Evolutionary conservation across 2,329 filamentous ascomycete genomes (phyloP), one percentile per base, ranked within the genome.

Genomic region (Xylaria sp.): DNA sequence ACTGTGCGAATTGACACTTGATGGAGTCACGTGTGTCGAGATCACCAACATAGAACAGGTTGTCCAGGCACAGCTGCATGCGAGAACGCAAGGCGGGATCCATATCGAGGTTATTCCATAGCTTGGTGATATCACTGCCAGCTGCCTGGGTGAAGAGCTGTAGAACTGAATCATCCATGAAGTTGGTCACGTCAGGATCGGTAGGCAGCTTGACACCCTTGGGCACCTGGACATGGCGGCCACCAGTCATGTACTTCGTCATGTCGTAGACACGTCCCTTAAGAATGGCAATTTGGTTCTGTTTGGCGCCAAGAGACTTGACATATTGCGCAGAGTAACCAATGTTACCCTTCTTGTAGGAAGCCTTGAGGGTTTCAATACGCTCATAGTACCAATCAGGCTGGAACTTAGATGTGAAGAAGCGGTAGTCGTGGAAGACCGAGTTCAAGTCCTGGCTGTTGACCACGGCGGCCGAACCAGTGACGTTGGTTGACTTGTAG

Each of bases 361-460:
- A 87, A 37, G 84, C 76, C 67, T 88, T 89, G 56, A 99, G 78
- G 72, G 86, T 85, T 37, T 86, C 80, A 83, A 97, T 91, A 73
- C 92, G 87, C 76, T 99, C 91, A 59, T 82, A 88, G 76, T 93
- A 97, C 94, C 94, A 99, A 71, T 96, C 91, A 1, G 88, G 86
- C 9, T 92, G 87, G 54, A 83, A 88, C 71, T 96, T 90, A 65
- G 92, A 91, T 39, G 83, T 91, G 70, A 84, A 92, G 70, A 83
- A 86, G 60, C 94, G 86, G 83, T 99, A 99, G 72, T 99, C 94
- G 70, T 99, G 94, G 72, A 95, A 99, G 63, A 83, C 78, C 19
- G 86, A 79, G 70, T 97, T 96, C 19, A 80, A 65, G 69, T 97
- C 92, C 3, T 82, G 80, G 35, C 75, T 78, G 69, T 81, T 85